Base-by-base conservation (phyloP, 1,139 yeast genomes). In the Taphrina betulina region DNA sequence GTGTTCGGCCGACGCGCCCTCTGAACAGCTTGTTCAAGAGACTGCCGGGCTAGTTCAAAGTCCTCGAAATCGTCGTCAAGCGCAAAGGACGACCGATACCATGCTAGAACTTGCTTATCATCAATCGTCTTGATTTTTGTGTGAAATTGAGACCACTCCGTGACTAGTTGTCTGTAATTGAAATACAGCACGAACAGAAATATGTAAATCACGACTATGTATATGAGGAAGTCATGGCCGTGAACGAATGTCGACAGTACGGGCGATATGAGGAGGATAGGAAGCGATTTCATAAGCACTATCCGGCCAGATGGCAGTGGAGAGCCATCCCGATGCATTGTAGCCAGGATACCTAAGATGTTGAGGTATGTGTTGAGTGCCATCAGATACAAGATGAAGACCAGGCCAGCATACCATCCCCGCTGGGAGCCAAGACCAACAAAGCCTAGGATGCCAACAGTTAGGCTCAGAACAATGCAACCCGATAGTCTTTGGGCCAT, bases 141-240 rank as follows among this genome's bases (percentile, higher is more conserved):
- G 22, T 43, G 26, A 12, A 29, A 43, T 16, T 43, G 48, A 29
- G 48, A 43, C 48, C 48, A 43, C 31, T 43, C 48, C 28, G 38
- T 23, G 23, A 36, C 29, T 37, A 43, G 14, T n/a, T 24, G 5
- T 7, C 48, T 29, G 19, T 31, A 43, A 16, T 43, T 43, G 3
- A 16, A n/a, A 16, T 43, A 43, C 12, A 43, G 48, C 16, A 43
- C 28, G 24, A 33, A 23, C 17, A 43, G 38, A 20, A 43, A 43
- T 16, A 29, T 33, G 14, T 43, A 43, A 12, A 43, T 43, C 14
- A 43, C 48, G 19, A 43, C 48, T 24, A 43, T 14, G 14, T 43
- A 43, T 14, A 43, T 43, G 17, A 43, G 24, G 16, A 43, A 19
- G 20, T 43, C 48, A 22, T 31, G 29, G 5, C 38, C 48, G n/a